Percentiles rank a stretch among this genome's conserved stretches.
Evolutionary conservation across 192 early-diverging fungal genomes (phyloP).

Genomic region (Glomus cerebriforme): DNA sequence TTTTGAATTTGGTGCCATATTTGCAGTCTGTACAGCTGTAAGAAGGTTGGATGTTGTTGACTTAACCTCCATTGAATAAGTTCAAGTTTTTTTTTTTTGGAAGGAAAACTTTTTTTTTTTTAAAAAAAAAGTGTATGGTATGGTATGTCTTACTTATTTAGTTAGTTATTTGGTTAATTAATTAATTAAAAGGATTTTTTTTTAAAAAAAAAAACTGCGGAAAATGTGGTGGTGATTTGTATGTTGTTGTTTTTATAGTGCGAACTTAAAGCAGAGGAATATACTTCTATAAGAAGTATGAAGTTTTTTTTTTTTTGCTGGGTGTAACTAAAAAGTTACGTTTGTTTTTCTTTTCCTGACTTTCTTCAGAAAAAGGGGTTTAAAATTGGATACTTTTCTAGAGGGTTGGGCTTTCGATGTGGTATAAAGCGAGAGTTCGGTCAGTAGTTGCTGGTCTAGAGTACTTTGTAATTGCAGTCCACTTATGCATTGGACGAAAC

Average conservation of each 20-base stretch:
- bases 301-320: neutral
- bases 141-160: no score
- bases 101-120: no score
- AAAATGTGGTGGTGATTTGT: neutral
- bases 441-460: constrained; percentile 29
- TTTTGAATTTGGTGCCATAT: no score
- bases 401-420: constrained; percentile 33
- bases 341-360: neutral
- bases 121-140: no score
- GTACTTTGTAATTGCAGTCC: constrained; percentile 25
- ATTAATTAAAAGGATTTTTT: neutral
- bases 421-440: constrained; percentile 28
- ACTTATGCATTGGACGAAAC: constrained; percentile 26
- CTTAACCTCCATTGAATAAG: no score
- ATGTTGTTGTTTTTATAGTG: neutral
- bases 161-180: no score
- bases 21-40: no score
- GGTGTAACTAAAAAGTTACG: neutral
- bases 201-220: neutral
- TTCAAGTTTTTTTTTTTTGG: no score
- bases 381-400: neutral
- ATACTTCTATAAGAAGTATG: neutral
- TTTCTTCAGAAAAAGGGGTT: neutral
- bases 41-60: no score
- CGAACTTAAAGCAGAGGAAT: neutral